A percentile compares a stretch with the other conserved stretches of the same genome.
Evolutionary conservation across 176 grass and related monocot genomes (phyloP).

Genomic region (Poa annua): DNA sequence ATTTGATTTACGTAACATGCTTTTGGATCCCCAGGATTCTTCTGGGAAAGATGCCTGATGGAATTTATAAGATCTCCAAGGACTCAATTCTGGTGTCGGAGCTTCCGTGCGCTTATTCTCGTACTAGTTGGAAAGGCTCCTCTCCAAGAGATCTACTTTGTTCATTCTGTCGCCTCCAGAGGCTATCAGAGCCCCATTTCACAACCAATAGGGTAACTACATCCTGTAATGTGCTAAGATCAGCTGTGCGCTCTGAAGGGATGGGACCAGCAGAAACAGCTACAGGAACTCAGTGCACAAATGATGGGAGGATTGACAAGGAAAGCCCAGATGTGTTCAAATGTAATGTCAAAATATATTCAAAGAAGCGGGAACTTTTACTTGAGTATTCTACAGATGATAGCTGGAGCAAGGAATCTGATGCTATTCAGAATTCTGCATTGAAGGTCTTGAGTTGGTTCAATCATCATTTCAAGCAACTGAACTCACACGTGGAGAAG

Average conservation of each 20-base stretch:
- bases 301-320: constrained; percentile 40
- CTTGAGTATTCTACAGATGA: constrained; percentile 64
- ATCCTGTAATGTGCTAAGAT: constrained; percentile 34
- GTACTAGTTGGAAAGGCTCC: constrained; percentile 76
- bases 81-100: constrained; percentile 77
- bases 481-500: constrained; percentile 40
- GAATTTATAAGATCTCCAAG: constrained; percentile 78
- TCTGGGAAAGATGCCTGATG: constrained; percentile 78
- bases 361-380: constrained; percentile 62
- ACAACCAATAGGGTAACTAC: constrained; percentile 43
- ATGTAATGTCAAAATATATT: constrained; percentile 73
- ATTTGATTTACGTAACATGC: constrained; percentile 37
- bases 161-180: constrained; percentile 81
- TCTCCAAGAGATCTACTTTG: constrained; percentile 72
- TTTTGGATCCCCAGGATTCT: constrained; percentile 69
- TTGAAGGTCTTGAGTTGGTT: constrained; percentile 85
- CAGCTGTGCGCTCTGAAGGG: constrained; percentile 34
- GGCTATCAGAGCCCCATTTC: constrained; percentile 69
- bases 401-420: constrained; percentile 75
- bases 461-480: constrained; percentile 53
- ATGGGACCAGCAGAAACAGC: constrained; percentile 19
- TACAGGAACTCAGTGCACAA: constrained; percentile 29
- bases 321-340: constrained; percentile 53
- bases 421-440: constrained; percentile 83
- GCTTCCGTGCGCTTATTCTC: constrained; percentile 71